Conservation (phyloP, 345 rosid species). For the Citrus unshiu region DNA sequence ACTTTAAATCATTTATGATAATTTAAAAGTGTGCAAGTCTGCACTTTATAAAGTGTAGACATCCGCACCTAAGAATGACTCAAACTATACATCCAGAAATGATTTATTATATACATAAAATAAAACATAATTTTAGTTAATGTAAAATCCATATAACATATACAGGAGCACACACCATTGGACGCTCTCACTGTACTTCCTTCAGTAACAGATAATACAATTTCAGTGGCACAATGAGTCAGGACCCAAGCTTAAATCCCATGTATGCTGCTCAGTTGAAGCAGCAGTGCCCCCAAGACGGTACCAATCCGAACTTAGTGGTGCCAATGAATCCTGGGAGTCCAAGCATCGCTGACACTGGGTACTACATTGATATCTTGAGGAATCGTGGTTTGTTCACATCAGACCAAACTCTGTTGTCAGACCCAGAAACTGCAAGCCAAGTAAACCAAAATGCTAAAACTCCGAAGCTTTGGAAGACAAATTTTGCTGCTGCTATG, state of each 20-base stretch:
- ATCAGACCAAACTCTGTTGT: slow-evolving; percentile 51
- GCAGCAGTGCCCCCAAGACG: slow-evolving; percentile 32
- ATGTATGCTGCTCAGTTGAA: slow-evolving; percentile 44
- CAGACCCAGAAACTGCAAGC: slow-evolving; percentile 25
- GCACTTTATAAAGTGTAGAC: too few species aligned
- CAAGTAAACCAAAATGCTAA: slow-evolving; percentile 33
- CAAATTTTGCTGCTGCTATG: slow-evolving; percentile 58
- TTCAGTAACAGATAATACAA: slow-evolving; percentile 42
- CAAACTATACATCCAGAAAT: too few species aligned
- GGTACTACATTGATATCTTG: slow-evolving; percentile 38
- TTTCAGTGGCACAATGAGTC: slow-evolving; percentile 29
- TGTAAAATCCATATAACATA: too few species aligned
- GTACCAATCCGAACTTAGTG: slow-evolving; percentile 18
- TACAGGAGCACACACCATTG: slow-evolving; percentile 60
- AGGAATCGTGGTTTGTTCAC: slow-evolving; percentile 45
- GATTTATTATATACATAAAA: too few species aligned
- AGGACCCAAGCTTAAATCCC: slow-evolving; percentile 45
- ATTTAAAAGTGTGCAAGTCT: too few species aligned
- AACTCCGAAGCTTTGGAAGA: slow-evolving; percentile 29
- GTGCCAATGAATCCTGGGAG: slow-evolving; percentile 41
- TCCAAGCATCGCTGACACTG: slow-evolving; percentile 31
- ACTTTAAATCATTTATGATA: too few species aligned
- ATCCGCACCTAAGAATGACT: too few species aligned
- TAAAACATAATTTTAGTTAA: too few species aligned
- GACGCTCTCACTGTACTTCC: slow-evolving; percentile 49